A percentile compares a stretch with the other conserved stretches of the same genome.
Evolutionary conservation across 176 grass and related monocot genomes (phyloP).

Genomic region (Saccharum spontaneum): DNA sequence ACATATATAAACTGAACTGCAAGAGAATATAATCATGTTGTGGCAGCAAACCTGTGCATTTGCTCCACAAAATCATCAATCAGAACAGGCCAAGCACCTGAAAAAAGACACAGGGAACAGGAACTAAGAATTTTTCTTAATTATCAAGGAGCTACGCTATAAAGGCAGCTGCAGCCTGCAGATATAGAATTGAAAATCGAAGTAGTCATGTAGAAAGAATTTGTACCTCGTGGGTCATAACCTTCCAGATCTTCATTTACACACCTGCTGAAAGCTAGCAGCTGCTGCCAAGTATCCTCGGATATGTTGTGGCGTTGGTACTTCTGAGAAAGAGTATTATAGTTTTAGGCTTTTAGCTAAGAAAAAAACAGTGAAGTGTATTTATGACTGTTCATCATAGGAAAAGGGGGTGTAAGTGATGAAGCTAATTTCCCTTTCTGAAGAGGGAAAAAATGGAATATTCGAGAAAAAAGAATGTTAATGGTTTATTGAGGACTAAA

Average conservation of each 20-base stretch:
- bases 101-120: conserved; percentile 32
- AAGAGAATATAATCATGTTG: conserved; percentile 2
- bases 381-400: background rate
- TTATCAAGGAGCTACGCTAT: conserved; percentile 14
- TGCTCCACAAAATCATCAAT: conserved; percentile 99
- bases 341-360: conserved; percentile 12
- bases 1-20: conserved; percentile 10
- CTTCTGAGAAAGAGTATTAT: conserved; percentile 56
- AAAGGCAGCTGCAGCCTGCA: conserved; percentile 20
- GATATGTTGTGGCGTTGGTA: conserved; percentile 86
- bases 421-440: background rate
- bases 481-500: conserved; percentile 18
- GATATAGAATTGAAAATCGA: conserved; percentile 7
- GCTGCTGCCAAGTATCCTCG: conserved; percentile 93
- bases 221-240: conserved; percentile 91
- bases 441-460: background rate
- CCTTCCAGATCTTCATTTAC: conserved; percentile 87
- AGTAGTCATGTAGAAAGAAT: conserved; percentile 21
- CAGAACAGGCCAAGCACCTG: conserved; percentile 98
- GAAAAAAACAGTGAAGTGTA: conserved; percentile 21
- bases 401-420: background rate
- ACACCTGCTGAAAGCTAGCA: conserved; percentile 85
- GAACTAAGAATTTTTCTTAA: background rate
- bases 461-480: background rate
- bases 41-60: conserved; percentile 72